These are phyloP conservation scores for Populus deltoides DNA, from an alignment of 345 rosid genomes.

Conservation along the genomic window DNA sequence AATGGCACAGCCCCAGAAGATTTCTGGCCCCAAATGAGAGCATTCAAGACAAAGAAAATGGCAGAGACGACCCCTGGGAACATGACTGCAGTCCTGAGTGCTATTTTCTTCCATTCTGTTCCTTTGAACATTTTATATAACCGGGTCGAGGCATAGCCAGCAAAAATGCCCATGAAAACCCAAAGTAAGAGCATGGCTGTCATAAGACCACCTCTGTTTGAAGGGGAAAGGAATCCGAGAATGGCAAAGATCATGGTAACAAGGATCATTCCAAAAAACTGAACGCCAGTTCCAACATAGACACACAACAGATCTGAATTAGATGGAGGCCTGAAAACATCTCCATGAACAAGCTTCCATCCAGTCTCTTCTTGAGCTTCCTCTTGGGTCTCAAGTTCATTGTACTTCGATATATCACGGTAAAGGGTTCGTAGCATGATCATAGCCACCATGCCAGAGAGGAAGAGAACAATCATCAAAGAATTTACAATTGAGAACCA, in stretches of 20 bases:
- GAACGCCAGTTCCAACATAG: constrained; percentile 74
- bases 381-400: constrained; percentile 78
- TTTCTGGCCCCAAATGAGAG: constrained; percentile 81
- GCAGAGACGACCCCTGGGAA: constrained; percentile 66
- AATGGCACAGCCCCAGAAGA: constrained; percentile 87
- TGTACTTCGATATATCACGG: constrained; percentile 78
- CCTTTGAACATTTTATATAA: constrained; percentile 78
- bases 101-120: constrained; percentile 69
- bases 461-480: constrained; percentile 77
- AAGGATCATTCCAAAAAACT: constrained; percentile 69
- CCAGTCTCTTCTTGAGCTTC: constrained; percentile 92
- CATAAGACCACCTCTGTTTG: constrained; percentile 84
- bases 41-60: constrained; percentile 66
- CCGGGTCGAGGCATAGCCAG: constrained; percentile 62
- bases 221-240: constrained; percentile 76
- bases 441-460: constrained; percentile 87
- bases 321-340: constrained; percentile 73
- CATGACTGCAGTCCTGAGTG: constrained; percentile 66
- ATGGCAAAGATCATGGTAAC: constrained; percentile 75
- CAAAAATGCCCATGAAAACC: constrained; percentile 84
- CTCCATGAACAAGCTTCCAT: constrained; percentile 80
- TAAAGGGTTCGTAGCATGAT: constrained; percentile 75
- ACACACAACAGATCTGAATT: constrained; percentile 65
- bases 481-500: constrained; percentile 85
- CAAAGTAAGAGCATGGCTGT: constrained; percentile 79